Evolutionary conservation across 805 yeast genomes (phyloP), one percentile per base, ranked within the genome.

Genomic region (Pichia cabralensis): DNA sequence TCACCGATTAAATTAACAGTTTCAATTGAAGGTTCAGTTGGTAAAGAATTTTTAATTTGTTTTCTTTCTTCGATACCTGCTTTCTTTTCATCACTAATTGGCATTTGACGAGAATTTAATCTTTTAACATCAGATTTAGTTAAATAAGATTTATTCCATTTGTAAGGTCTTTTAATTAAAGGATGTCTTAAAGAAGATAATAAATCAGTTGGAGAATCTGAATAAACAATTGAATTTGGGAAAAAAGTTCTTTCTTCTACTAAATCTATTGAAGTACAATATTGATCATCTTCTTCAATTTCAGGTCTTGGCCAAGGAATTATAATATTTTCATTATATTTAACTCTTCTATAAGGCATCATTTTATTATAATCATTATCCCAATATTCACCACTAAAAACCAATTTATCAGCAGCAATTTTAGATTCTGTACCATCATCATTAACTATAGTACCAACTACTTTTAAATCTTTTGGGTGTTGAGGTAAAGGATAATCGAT

Each of bases 221-320:
- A 63, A 41, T 66, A 69, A 16, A 76, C 74, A 6, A 83, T 58
- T 14, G 82, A 69, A 38, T 76, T 77, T 15, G 81, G 78, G 57
- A 74, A 80, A 56, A 66, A 81, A 4, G 96, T 76, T 54, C 85
- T 79, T 47, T 75, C 82, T 41, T 76, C 71, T 3, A 73, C 85
- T 2, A 62, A 57, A 8, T 64, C 71, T 20, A 70, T 67, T 6
- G 58, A 53, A 1, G 94, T 82, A 4, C 77, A 71, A 43, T 72
- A 62, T 21, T 52, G 60, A 33, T 76, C 77, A 44, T 77, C 85
- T 42, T 71, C 71, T 3, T 49, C 45, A 0, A 64, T 60, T 22
- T 66, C 74, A 2, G 92, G 88, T 46, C 72, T 69, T 25, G 96
- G 96, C 94, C 95, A 89, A 35, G 96, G 96, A 33, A 88, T 76